These are phyloP conservation scores for Nakazawaea peltata DNA, from an alignment of 805 yeast genomes.

Conservation along the genomic window DNA sequence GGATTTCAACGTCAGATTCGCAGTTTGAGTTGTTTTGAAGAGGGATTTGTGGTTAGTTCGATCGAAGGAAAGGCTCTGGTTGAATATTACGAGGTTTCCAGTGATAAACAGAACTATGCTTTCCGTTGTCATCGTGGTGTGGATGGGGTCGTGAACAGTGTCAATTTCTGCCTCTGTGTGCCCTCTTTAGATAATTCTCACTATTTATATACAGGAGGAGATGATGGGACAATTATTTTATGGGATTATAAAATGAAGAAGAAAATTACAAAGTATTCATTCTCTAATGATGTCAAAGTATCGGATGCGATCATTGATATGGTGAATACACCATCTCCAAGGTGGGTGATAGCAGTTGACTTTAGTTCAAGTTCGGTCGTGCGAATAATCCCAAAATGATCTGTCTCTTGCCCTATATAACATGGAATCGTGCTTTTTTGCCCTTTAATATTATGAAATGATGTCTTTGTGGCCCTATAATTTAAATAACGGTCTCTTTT, in stretches of 20 bases:
- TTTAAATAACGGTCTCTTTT: too few species aligned
- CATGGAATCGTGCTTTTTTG: too few species aligned
- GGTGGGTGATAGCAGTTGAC: too few species aligned
- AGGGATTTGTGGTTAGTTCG: slow-evolving; percentile 61
- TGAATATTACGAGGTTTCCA: slow-evolving; percentile 58
- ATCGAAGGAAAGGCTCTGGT: slow-evolving; percentile 80
- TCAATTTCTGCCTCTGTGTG: slow-evolving; percentile 4
- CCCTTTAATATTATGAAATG: too few species aligned
- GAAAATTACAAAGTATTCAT: too few species aligned
- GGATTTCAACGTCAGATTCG: slow-evolving; percentile 63
- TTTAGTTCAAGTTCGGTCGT: too few species aligned
- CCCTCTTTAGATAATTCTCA: neutral
- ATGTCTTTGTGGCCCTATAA: too few species aligned
- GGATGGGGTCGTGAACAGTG: slow-evolving; percentile 6
- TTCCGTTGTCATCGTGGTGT: slow-evolving; percentile 66
- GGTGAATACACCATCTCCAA: too few species aligned
- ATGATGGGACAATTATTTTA: slow-evolving; percentile 1
- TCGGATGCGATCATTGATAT: too few species aligned
- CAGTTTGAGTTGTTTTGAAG: slow-evolving; percentile 40
- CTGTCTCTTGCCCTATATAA: too few species aligned
- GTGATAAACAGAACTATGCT: slow-evolving; percentile 52
- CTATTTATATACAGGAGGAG: slow-evolving; percentile 5
- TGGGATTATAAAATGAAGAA: slow-evolving; percentile 1
- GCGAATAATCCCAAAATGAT: too few species aligned
- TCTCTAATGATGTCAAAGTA: too few species aligned